Evolutionary conservation across 495 filamentous ascomycete genomes (phyloP).

Genomic region (Hyaloscypha bicolor): DNA sequence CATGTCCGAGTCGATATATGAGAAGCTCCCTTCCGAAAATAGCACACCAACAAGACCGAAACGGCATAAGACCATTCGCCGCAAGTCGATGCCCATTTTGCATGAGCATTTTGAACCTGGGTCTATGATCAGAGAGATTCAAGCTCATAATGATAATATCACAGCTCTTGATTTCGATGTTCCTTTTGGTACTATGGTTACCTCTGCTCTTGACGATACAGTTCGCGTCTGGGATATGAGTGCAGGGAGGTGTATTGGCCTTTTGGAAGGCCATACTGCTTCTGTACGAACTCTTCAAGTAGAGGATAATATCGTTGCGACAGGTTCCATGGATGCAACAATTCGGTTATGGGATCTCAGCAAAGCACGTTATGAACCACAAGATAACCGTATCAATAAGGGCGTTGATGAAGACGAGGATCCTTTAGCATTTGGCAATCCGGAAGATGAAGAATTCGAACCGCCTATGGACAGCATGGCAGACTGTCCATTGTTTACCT

Average conservation of each 20-base stretch:
- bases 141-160: constrained; percentile 85
- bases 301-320: constrained; percentile 93
- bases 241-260: constrained; percentile 84
- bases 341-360: constrained; percentile 93
- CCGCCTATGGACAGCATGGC: constrained; percentile 73
- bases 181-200: constrained; percentile 93
- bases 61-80: constrained; percentile 65
- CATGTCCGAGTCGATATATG: constrained; percentile 98
- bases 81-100: constrained; percentile 88
- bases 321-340: constrained; percentile 93
- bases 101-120: constrained; percentile 96
- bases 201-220: constrained; percentile 92
- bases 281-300: constrained; percentile 93
- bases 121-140: constrained; percentile 82
- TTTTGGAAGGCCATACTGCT: constrained; percentile 91
- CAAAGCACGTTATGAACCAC: constrained; percentile 58
- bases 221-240: constrained; percentile 98
- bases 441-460: constrained; percentile 60
- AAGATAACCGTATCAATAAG: constrained; percentile 65
- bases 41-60: constrained; percentile 52
- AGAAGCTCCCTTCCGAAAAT: constrained; percentile 76
- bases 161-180: constrained; percentile 94
- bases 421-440: constrained; percentile 59
- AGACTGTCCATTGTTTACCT: constrained; percentile 83
- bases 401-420: constrained; percentile 65